Conservation (phyloP, 495 filamentous ascomycete genomes). For the Staphylotrichum tortipilum region DNA sequence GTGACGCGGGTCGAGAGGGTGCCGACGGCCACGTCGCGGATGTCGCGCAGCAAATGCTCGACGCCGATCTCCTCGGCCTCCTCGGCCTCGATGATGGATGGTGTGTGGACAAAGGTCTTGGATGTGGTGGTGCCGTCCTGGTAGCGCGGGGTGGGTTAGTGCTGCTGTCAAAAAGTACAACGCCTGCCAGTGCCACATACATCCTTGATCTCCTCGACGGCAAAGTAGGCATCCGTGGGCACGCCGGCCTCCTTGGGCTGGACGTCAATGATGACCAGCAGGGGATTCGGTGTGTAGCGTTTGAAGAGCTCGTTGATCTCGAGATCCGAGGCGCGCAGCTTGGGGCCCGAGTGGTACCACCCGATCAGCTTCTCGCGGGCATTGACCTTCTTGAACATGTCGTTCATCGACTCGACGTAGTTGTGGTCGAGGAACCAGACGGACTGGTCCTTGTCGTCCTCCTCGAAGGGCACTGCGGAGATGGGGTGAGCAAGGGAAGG, state of each 20-base stretch:
- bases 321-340: conserved; percentile 91
- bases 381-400: conserved; percentile 99
- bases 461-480: conserved; percentile 86
- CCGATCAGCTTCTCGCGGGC: conserved; percentile 97
- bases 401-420: conserved; percentile 98
- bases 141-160: too few species aligned
- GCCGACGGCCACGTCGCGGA: conserved; percentile 94
- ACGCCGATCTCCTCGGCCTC: conserved; percentile 99
- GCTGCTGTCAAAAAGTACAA: too few species aligned
- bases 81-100: conserved; percentile 96
- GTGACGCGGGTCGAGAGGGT: conserved; percentile 97
- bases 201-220: conserved; percentile 99
- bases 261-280: conserved; percentile 96
- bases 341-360: conserved; percentile 98
- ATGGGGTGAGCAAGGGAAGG: conserved; percentile 4
- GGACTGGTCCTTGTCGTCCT: conserved; percentile 95
- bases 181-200: too few species aligned
- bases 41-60: conserved; percentile 94
- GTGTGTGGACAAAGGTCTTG: conserved; percentile 98
- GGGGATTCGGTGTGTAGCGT: conserved; percentile 91
- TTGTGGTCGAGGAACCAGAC: conserved; percentile 99
- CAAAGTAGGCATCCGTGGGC: conserved; percentile 98
- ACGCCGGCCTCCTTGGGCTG: conserved; percentile 98
- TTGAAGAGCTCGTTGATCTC: conserved; percentile 99
- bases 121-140: conserved; percentile 96